Percentiles rank a stretch among this genome's conserved stretches.
Conservation (phyloP, 2,329 filamentous ascomycete species). For the Talaromyces sp. region DNA sequence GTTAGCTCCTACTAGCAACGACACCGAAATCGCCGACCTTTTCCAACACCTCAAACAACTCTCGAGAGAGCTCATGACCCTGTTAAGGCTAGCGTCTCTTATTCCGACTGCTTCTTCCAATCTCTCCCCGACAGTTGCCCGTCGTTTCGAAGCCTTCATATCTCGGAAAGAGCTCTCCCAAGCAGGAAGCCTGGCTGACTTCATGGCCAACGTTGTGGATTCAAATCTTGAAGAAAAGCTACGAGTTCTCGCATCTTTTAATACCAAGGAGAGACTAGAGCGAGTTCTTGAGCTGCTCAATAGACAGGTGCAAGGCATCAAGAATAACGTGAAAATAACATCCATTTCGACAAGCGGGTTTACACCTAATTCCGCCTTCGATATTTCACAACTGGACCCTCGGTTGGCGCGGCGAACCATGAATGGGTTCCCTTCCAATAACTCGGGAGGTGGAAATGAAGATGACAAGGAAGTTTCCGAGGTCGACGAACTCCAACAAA, state of each 20-base stretch:
- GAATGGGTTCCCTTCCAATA: conserved; percentile 34
- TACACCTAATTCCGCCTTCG: conserved; percentile 55
- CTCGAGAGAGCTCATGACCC: conserved; percentile 78
- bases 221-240: conserved; percentile 87
- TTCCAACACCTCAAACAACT: conserved; percentile 79
- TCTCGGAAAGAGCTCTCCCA: conserved; percentile 74
- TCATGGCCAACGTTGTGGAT: conserved; percentile 91
- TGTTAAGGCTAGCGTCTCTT: conserved; percentile 80
- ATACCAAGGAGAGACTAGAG: conserved; percentile 71
- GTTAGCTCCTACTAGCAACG: conserved; percentile 42
- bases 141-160: conserved; percentile 83
- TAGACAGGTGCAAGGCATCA: conserved; percentile 75
- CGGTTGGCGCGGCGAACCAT: conserved; percentile 41
- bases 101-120: conserved; percentile 64
- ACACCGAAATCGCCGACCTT: conserved; percentile 61
- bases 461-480: conserved; percentile 84
- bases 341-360: conserved; percentile 65
- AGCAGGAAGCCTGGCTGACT: conserved; percentile 83
- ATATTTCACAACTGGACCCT: conserved; percentile 48
- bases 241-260: conserved; percentile 73
- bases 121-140: conserved; percentile 77
- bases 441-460: conserved; percentile 44
- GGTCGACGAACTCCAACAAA: conserved; percentile 84
- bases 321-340: conserved; percentile 81
- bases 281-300: conserved; percentile 79